phyloP scores from a whole-genome alignment of 495 filamentous ascomycete species.

The Elasticomyces elasticus region DNA sequence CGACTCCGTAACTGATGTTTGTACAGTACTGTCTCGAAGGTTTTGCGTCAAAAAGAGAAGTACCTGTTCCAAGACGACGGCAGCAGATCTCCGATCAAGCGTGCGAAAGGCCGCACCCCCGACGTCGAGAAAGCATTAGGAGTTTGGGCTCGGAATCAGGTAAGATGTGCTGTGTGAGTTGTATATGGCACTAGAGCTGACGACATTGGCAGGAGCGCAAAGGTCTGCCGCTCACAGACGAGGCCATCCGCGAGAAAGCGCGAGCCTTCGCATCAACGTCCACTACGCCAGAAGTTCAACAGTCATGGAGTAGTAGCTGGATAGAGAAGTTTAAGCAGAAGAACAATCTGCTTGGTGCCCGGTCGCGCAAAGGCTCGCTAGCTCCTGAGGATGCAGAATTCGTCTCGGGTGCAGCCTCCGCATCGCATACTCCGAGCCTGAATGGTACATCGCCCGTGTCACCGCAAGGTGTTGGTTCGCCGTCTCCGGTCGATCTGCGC shows the following conservation, averaged over 20 bases:
- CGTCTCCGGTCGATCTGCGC: conserved; percentile 57
- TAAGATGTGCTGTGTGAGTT: neutral
- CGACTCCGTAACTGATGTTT: neutral
- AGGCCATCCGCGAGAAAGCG: conserved; percentile 79
- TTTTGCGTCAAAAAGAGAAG: conserved; percentile 91
- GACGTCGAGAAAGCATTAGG: conserved; percentile 92
- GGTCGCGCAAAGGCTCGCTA: conserved; percentile 57
- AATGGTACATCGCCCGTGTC: conserved; percentile 64
- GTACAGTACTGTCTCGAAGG: conserved; percentile 89
- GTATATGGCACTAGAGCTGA: conserved; percentile 4
- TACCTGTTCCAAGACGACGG: conserved; percentile 86
- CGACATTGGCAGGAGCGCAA: conserved; percentile 47
- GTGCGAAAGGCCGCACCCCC: conserved; percentile 79
- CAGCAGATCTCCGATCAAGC: conserved; percentile 78
- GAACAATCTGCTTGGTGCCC: conserved; percentile 61
- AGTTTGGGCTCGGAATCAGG: conserved; percentile 68
- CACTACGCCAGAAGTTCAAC: conserved; percentile 63
- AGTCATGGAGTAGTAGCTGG: conserved; percentile 68
- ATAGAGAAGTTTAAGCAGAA: conserved; percentile 96
- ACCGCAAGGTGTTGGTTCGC: conserved; percentile 50
- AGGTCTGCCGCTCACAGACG: conserved; percentile 68
- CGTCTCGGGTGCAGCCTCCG: conserved; percentile 29
- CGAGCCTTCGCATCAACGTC: conserved; percentile 66
- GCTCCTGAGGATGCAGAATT: conserved; percentile 32
- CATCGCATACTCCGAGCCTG: conserved; percentile 50